Evolutionary conservation across 2,329 filamentous ascomycete genomes (phyloP).

Genomic region (Sporothrix humicola): DNA sequence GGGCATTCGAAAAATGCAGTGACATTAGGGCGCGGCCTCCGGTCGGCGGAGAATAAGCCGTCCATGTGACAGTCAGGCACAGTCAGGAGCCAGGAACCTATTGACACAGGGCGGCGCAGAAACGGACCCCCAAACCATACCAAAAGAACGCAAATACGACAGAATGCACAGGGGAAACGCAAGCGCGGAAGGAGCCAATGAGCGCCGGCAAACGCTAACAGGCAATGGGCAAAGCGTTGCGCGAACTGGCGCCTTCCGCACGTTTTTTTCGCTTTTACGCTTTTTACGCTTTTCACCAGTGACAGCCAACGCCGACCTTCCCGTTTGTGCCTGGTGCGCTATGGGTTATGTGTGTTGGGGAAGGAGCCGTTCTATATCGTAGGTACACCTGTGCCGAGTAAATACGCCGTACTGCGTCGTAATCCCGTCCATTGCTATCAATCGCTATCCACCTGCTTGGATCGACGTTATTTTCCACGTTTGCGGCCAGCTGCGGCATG

Average conservation of each 20-base stretch:
- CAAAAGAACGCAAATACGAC: constrained; percentile 7
- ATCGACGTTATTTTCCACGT: background rate
- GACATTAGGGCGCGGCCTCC: background rate
- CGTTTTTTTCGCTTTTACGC: background rate
- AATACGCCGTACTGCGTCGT: background rate
- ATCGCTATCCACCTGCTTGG: background rate
- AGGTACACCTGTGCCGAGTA: no score
- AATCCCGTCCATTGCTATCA: background rate
- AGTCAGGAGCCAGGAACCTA: background rate
- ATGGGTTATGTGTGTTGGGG: background rate
- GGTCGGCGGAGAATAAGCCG: background rate
- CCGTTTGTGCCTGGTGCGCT: constrained; percentile 26
- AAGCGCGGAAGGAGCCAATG: constrained; percentile 31
- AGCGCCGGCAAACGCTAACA: background rate
- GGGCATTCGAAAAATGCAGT: background rate
- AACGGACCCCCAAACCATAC: background rate
- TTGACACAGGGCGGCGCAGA: background rate
- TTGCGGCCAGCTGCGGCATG: background rate
- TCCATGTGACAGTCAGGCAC: background rate
- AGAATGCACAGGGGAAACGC: constrained; percentile 27
- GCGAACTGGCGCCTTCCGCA: constrained; percentile 26
- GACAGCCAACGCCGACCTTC: constrained; percentile 7
- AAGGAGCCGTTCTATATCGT: background rate
- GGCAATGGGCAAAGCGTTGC: constrained; percentile 24
- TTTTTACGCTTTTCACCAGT: background rate